Conservation (phyloP, 2,329 filamentous ascomycete species). For the Beauveria asiatica region DNA sequence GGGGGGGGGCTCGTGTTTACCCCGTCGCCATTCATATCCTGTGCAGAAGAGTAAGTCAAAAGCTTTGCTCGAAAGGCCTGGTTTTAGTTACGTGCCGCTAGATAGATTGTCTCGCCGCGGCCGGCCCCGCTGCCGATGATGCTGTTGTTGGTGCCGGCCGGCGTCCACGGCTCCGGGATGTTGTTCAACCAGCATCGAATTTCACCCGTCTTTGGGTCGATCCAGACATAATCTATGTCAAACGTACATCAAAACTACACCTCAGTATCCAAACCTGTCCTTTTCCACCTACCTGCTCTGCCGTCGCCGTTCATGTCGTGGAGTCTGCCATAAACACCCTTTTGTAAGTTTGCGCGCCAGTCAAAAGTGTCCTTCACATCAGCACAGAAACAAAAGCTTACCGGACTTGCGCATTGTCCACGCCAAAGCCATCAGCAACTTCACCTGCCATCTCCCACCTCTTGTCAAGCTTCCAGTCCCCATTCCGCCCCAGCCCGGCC, state of each 20-base stretch:
- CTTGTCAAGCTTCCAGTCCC: constrained; percentile 14
- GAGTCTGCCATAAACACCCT: not conserved
- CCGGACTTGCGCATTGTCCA: constrained; percentile 1
- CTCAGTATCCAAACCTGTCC: rapidly evolving
- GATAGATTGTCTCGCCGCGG: constrained; percentile 3
- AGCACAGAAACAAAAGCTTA: not conserved
- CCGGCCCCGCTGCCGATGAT: constrained; percentile 14
- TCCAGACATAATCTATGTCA: constrained; percentile 14
- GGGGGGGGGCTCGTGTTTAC: not conserved
- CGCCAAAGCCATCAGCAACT: constrained; percentile 6
- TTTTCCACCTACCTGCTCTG: constrained; percentile 3
- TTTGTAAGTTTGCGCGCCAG: not conserved
- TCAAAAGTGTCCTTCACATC: not conserved
- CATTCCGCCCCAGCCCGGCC: constrained; percentile 2
- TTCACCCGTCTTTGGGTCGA: constrained; percentile 12
- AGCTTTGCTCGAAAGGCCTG: too few relatives aligned
- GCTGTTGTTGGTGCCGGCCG: constrained; percentile 12
- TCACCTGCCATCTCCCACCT: constrained; percentile 2
- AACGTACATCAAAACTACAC: not conserved
- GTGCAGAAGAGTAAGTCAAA: not conserved
- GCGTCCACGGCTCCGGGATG: constrained; percentile 12
- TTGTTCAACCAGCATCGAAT: constrained; percentile 16
- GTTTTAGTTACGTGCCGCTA: constrained; percentile 3
- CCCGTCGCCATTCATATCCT: constrained; percentile 17
- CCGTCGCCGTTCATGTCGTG: constrained; percentile 17